Evolutionary conservation across 2,329 filamentous ascomycete species (phyloP).

Genomic region (Thielaviopsis musarum): DNA sequence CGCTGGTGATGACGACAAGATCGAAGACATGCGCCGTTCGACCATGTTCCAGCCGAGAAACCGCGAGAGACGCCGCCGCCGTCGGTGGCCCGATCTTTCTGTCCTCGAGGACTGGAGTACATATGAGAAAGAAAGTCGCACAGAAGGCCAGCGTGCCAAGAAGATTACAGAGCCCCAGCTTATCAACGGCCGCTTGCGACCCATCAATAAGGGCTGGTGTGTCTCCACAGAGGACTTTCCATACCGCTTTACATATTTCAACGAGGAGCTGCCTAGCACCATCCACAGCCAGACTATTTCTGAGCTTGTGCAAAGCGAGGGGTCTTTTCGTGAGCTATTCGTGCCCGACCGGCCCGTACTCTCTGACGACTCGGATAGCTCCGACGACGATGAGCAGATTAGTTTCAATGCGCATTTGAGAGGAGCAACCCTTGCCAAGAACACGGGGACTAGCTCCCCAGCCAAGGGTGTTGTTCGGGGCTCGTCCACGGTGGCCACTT

Average conservation of each 20-base stretch:
- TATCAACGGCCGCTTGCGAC: conserved; percentile 74
- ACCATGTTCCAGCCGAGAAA: conserved; percentile 2
- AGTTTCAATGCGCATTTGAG: conserved; percentile 12
- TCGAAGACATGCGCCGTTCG: conserved; percentile 1
- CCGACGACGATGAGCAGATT: conserved; percentile 10
- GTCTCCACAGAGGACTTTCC: conserved; percentile 76
- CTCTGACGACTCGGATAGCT: conserved; percentile 46
- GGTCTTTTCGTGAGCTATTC: conserved; percentile 75
- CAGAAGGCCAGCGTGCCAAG: conserved; percentile 68
- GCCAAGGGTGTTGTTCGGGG: background rate
- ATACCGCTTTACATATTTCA: conserved; percentile 96
- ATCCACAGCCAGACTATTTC: conserved; percentile 94
- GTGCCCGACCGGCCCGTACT: conserved; percentile 68
- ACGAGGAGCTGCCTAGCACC: conserved; percentile 88
- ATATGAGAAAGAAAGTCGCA: conserved; percentile 77
- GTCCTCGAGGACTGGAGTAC: conserved; percentile 79
- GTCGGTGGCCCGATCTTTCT: conserved; percentile 72
- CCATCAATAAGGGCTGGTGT: conserved; percentile 68
- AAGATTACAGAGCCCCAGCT: conserved; percentile 88
- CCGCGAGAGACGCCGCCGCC: conserved; percentile 34
- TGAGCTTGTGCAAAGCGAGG: conserved; percentile 72
- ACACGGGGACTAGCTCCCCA: conserved; percentile 1
- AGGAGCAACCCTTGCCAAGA: conserved; percentile 5
- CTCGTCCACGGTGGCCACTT: background rate
- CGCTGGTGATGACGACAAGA: conserved; percentile 40